These are phyloP conservation scores for Ustilago crameri DNA, from an alignment of 1,284 basidiomycete species.

Conservation along the genomic window DNA sequence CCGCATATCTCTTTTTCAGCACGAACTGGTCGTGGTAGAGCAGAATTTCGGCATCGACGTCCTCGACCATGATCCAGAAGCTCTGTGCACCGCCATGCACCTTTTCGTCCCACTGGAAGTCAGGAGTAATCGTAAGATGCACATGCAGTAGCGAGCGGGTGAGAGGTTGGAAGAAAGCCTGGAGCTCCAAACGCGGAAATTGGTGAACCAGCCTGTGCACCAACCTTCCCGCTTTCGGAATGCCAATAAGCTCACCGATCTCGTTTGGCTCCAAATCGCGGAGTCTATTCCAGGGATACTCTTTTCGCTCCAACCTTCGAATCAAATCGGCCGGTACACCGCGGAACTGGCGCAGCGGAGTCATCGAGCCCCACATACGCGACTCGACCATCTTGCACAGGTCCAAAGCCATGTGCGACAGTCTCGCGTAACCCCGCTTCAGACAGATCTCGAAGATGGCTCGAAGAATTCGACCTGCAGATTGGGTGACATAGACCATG, in stretches of 20 bases:
- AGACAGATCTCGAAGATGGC: constrained; percentile 98
- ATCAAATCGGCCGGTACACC: constrained; percentile 87
- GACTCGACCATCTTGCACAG: constrained; percentile 90
- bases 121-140: constrained; percentile 78
- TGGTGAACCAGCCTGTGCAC: constrained; percentile 95
- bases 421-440: constrained; percentile 96
- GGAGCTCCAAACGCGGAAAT: constrained; percentile 90
- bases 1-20: constrained; percentile 86
- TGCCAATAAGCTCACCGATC: constrained; percentile 87
- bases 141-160: constrained; percentile 65
- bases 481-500: constrained; percentile 84
- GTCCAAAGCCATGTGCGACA: constrained; percentile 88
- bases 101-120: constrained; percentile 97
- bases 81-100: constrained; percentile 87
- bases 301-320: constrained; percentile 93
- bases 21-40: constrained; percentile 94
- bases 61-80: constrained; percentile 91
- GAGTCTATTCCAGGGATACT: constrained; percentile 72
- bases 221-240: constrained; percentile 84
- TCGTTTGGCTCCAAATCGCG: constrained; percentile 67
- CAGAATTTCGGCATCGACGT: constrained; percentile 95
- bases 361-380: constrained; percentile 96
- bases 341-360: constrained; percentile 93
- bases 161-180: constrained; percentile 68
- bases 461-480: constrained; percentile 79